Percentiles rank a stretch among this genome's conserved stretches.
Conservation (phyloP, 306 rosid genomes). For the Cajanus cajan region DNA sequence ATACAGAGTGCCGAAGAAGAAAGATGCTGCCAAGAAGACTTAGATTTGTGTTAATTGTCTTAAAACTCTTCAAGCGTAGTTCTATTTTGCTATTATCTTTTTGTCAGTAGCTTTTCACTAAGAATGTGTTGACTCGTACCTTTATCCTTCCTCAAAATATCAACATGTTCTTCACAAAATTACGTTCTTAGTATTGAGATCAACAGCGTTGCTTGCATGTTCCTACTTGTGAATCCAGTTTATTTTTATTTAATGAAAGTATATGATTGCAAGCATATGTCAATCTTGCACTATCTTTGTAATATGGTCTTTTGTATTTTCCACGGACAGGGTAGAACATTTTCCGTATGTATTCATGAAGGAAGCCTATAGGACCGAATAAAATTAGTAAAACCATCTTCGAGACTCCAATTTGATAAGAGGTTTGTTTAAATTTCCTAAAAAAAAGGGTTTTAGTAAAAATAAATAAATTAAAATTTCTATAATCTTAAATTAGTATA, state of each 20-base stretch:
- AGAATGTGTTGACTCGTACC: not conserved
- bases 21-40: slow-evolving; percentile 29
- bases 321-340: no score
- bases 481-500: no score
- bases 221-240: not conserved
- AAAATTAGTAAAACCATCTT: no score
- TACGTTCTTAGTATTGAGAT: not conserved
- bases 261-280: not conserved
- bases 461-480: no score
- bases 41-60: not conserved
- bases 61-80: not conserved
- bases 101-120: not conserved
- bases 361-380: no score
- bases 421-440: no score
- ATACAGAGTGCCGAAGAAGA: slow-evolving; percentile 73
- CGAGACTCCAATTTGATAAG: no score
- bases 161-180: no score
- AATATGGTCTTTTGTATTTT: no score
- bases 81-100: not conserved
- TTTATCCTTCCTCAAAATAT: not conserved
- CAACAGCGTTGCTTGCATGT: not conserved
- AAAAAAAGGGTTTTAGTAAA: no score
- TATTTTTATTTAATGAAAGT: no score
- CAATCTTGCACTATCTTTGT: not conserved
- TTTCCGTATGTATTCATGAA: no score